Percentiles rank a stretch among this genome's conserved stretches.
phyloP scores from a whole-genome alignment of 805 yeast genomes.

The Candida railenensis region DNA sequence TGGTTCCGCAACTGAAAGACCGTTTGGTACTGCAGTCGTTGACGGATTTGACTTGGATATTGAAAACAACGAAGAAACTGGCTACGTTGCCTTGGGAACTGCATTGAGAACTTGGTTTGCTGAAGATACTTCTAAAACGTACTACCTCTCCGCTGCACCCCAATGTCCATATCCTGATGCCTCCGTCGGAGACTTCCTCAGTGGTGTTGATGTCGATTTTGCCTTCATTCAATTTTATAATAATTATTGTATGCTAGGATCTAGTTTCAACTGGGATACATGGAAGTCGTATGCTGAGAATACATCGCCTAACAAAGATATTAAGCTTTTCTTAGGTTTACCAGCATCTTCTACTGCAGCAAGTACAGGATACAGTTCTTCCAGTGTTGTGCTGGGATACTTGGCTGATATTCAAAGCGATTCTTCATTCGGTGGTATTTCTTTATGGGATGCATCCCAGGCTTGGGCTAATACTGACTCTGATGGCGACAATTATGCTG shows the following conservation, averaged over 20 bases:
- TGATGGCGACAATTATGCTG: constrained; percentile 20
- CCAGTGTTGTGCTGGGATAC: constrained; percentile 17
- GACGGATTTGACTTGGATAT: constrained; percentile 85
- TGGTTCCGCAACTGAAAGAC: constrained; percentile 37
- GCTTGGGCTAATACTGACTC: constrained; percentile 28
- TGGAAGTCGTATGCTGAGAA: constrained; percentile 32
- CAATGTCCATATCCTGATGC: constrained; percentile 41
- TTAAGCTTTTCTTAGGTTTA: constrained; percentile 33
- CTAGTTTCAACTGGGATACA: constrained; percentile 33
- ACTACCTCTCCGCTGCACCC: constrained; percentile 36
- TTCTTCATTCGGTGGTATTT: constrained; percentile 60
- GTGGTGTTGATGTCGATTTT: constrained; percentile 26
- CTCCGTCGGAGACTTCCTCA: constrained; percentile 31
- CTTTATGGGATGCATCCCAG: constrained; percentile 83
- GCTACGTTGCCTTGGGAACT: constrained; percentile 59
- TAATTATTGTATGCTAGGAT: constrained; percentile 29
- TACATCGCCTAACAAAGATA: constrained; percentile 28
- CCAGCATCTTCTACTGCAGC: constrained; percentile 34
- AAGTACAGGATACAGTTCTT: constrained; percentile 29
- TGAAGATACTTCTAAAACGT: constrained; percentile 26
- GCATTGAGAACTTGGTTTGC: constrained; percentile 21
- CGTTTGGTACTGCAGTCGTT: constrained; percentile 70
- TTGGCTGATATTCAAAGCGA: constrained; percentile 13
- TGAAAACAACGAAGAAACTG: constrained; percentile 58
- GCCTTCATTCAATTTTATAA: constrained; percentile 42